These are phyloP conservation scores for Saccharomyces hybrid DNA, from an alignment of 1,139 yeast genomes.

Conservation along the genomic window DNA sequence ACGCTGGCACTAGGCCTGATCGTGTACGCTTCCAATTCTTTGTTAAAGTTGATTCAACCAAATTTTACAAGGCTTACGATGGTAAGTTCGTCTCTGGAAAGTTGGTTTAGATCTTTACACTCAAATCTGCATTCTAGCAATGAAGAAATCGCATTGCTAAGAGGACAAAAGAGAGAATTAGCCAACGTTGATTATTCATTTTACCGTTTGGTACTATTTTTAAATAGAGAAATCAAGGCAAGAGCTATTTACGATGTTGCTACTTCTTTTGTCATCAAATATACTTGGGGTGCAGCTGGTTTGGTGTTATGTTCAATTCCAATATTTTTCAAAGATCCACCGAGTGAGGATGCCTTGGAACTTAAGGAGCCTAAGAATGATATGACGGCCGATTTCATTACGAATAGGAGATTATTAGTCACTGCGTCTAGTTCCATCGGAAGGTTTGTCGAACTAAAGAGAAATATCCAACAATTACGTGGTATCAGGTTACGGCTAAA, in stretches of 20 bases:
- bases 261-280: slow-evolving; percentile 79
- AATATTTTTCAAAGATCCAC: slow-evolving; percentile 49
- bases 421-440: slow-evolving; percentile 89
- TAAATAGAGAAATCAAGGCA: slow-evolving; percentile 69
- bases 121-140: slow-evolving; percentile 69
- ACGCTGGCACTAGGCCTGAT: slow-evolving; percentile 72
- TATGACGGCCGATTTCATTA: slow-evolving; percentile 70
- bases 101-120: slow-evolving; percentile 76
- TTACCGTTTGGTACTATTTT: slow-evolving; percentile 72
- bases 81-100: slow-evolving; percentile 73
- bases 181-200: slow-evolving; percentile 73
- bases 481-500: slow-evolving; percentile 78
- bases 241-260: slow-evolving; percentile 69
- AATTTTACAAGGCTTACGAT: slow-evolving; percentile 81
- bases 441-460: slow-evolving; percentile 75
- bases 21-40: slow-evolving; percentile 72
- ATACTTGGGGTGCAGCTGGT: slow-evolving; percentile 95
- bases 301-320: slow-evolving; percentile 82
- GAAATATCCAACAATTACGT: slow-evolving; percentile 72
- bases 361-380: slow-evolving; percentile 43
- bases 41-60: slow-evolving; percentile 72
- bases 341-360: slow-evolving; percentile 42
- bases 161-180: slow-evolving; percentile 75
- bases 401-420: slow-evolving; percentile 78
- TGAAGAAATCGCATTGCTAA: slow-evolving; percentile 81